Base-by-base conservation (phyloP, 768 basidiomycete species). In the Psilocybe cubensis region DNA sequence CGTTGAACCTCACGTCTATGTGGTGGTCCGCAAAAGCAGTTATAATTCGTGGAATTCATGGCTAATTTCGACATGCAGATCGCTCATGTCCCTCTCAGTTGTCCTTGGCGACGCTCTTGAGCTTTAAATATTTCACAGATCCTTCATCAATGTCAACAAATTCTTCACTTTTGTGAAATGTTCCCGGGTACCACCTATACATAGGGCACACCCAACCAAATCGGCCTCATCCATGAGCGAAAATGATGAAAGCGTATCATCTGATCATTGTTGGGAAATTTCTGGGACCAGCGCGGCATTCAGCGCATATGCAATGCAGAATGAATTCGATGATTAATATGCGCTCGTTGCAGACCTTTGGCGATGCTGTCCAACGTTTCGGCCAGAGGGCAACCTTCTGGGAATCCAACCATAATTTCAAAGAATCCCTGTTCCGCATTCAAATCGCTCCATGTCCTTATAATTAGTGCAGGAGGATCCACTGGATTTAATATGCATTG, bases 61-160 rank as follows among this genome's bases (percentile, higher is more conserved):
- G 42, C 94, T 94, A 17, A 97, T 83, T 63, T 86, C 82, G 52
- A 98, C 91, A 70, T 94, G 98, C 52, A 91, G 83, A 70, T 96
- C 87, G 78, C 91, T 93, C 66, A 98, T 93, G 66, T 92, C 78
- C 12, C 72, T 75, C 52, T 93, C 89, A 1, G 80, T n/a, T 73
- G 1, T 85, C 85, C 43, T 81, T 75, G 2, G 79, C 76, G 1
- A 73, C 59, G 47, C 86, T 83, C 94, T 94, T 96, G 57, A 81
- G 80, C 24, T 74, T 79, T 44, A 96, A 80, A 82, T 73, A 14
- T 91, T 85, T 64, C 95, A 87, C 17, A 98, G 84, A 54, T 84
- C 81, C 64, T 89, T 91, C n/a, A 93, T 96, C 42, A 91, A 86
- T 3, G 87, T 79, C 21, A 98, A 83, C 23, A 98, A 82, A 45